Evolutionary conservation across 176 grass and related monocot species (phyloP), one percentile per base, ranked within the genome.

Genomic region (Carex cristatella): DNA sequence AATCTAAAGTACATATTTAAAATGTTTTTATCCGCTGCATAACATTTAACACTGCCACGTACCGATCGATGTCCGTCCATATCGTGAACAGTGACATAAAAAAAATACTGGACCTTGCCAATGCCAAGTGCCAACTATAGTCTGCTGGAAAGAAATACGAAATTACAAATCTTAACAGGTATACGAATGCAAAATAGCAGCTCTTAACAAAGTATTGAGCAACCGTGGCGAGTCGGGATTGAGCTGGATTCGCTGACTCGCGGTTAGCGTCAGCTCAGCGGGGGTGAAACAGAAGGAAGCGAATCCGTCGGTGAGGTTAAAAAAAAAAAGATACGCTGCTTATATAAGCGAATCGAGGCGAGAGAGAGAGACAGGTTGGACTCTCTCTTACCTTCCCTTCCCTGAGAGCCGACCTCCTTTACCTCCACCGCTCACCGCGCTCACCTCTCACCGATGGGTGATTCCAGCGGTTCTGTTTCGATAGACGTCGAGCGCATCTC

Each of bases 391-490:
- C 69, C 38, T 81, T 30, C n/a, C 30, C 37, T 28, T 81, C 35
- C 51, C 28, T 27, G 69, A 72, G 69, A 72, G 69, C 69, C 38
- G 16, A 72, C 69, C 84, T 86, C 37, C 44, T 77, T 51, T 56
- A 11, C 62, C 38, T 53, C 13, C 4, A 13, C 30, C 64, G 8
- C 38, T 10, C 38, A 1, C 33, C 16, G 7, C 44, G 62, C 38
- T 65, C 35, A 28, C 32, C 68, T 6, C 65, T 46, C 42, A 15
- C 65, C 71, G 75, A 98, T 98, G 95, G 88, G 89, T 74, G 95
- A 98, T 64, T 98, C 95, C 23, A 98, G 95, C 77, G 86, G 90
- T 40, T 98, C 95, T 48, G 91, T 98, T 55, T 95, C 91, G 6
- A 32, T 98, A 18, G 95, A 95, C 84, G 88, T 93, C 77, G 95